A percentile compares a stretch with the other conserved stretches of the same genome.
Conservation (phyloP, 176 grass and related monocot genomes). For the Oryza rufipogon region DNA sequence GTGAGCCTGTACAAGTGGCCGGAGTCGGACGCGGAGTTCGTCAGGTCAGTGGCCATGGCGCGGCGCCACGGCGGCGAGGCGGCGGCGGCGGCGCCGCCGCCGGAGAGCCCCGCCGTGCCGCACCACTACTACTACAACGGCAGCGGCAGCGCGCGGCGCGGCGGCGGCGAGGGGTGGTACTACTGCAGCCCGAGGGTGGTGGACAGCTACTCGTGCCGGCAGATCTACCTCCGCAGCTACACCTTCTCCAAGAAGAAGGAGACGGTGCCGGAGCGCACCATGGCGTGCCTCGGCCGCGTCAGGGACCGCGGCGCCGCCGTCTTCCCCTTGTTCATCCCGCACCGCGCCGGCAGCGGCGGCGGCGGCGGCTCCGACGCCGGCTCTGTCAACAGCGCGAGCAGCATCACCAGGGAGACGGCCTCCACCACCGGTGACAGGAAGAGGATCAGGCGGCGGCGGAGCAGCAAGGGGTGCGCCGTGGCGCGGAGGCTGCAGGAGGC, state of each 20-base stretch:
- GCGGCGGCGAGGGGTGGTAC: not conserved
- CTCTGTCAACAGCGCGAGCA: conserved; percentile 40
- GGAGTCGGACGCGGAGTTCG: conserved; percentile 95
- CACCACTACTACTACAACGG: conserved; percentile 9
- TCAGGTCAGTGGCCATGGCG: conserved; percentile 64
- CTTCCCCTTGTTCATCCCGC: conserved; percentile 53
- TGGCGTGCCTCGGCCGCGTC: conserved; percentile 65
- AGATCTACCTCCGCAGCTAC: conserved; percentile 96
- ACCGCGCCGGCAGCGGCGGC: not conserved
- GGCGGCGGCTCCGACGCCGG: conserved; percentile 9
- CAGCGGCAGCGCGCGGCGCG: conserved; percentile 26
- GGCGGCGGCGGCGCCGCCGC: too few relatives aligned
- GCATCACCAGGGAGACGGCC: not conserved
- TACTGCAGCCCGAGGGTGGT: conserved; percentile 60
- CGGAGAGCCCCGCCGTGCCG: conserved; percentile 22
- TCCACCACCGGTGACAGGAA: not conserved
- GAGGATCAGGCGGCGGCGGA: not conserved
- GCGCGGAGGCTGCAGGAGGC: conserved; percentile 57
- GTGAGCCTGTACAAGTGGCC: conserved; percentile 96
- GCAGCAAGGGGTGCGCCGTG: conserved; percentile 40
- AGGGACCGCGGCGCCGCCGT: conserved; percentile 60
- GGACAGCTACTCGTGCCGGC: conserved; percentile 94
- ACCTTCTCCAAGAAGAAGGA: conserved; percentile 91
- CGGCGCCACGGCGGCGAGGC: conserved; percentile 12
- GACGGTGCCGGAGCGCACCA: conserved; percentile 78